Base-by-base conservation (phyloP, 306 rosid genomes). In the Quercus mongolica region DNA sequence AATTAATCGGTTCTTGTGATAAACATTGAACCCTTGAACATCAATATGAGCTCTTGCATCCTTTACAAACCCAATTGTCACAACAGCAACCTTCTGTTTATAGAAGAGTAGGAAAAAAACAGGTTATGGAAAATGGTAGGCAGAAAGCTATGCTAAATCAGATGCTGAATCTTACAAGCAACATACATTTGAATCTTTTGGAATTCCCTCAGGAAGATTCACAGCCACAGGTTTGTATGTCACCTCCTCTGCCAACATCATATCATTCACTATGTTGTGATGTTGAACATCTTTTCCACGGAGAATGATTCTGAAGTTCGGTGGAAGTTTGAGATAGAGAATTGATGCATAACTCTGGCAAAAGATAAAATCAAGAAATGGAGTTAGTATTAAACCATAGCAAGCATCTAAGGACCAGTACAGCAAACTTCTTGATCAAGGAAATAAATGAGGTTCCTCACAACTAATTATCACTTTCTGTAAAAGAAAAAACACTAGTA, bases 261-360 rank as follows among this genome's bases (percentile, higher is more conserved):
- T 75, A 25, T 75, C 79, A 17, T 46, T 14, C 14, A 59, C 79
- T 59, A 75, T 44, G 26, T 11, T 62, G 19, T 62, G 79, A 46
- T 62, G 59, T 13, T 59, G 58, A 75, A 75, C 71, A 41, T 21
- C 71, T 31, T 61, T 3, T 21, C 79, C 79, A 13, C 79, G 79
- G 4, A 75, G 44, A 17, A 75, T 75, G 6, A 75, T 75, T 59
- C 57, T 33, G 41, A 35, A 75, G 17, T 30, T 28, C 5, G 35
- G n/a, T 7, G 71, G 79, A 61, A 75, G 25, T 18, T 15, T 25
- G 5, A 75, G 71, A 62, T 75, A 75, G 11, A 75, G 72, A 62
- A 75, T 75, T 17, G 79, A 75, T n/a, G 72, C 71, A 26, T 75
- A 75, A 62, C 71, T 75, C 79, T 75, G 71, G 69, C 28, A 56